phyloP scores from a whole-genome alignment of 2,329 filamentous ascomycete genomes.

The Penicillium hordei region DNA sequence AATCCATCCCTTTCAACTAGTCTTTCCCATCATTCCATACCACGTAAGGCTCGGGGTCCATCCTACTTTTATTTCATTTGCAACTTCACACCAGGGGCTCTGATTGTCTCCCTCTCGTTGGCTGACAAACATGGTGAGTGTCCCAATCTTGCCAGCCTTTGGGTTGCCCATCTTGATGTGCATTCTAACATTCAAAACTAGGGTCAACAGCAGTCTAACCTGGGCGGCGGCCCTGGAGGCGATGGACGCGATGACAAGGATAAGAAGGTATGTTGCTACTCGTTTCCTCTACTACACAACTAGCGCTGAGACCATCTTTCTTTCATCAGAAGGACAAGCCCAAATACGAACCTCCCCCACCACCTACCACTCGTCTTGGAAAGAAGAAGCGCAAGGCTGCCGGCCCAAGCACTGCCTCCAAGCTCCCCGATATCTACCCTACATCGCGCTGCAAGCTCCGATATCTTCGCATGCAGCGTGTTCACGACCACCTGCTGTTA shows the following conservation, averaged over 20 bases:
- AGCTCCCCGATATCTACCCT: slow-evolving; percentile 90
- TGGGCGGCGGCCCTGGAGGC: slow-evolving; percentile 69
- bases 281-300: not conserved
- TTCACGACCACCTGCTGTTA: slow-evolving; percentile 93
- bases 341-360: slow-evolving; percentile 98
- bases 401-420: slow-evolving; percentile 89
- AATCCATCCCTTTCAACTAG: slow-evolving; percentile 15
- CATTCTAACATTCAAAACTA: slow-evolving; percentile 31
- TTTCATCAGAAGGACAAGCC: slow-evolving; percentile 89
- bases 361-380: slow-evolving; percentile 93
- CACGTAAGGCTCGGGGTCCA: not conserved
- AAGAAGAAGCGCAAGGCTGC: slow-evolving; percentile 98
- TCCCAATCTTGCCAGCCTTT: slow-evolving; percentile 12
- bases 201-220: slow-evolving; percentile 70
- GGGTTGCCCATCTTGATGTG: slow-evolving; percentile 4
- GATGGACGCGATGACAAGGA: slow-evolving; percentile 84
- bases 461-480: slow-evolving; percentile 95
- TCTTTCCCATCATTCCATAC: slow-evolving; percentile 8
- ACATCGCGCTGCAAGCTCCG: slow-evolving; percentile 97
- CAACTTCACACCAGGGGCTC: slow-evolving; percentile 1
- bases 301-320: slow-evolving; percentile 18
- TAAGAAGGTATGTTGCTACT: slow-evolving; percentile 69
- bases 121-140: slow-evolving; percentile 39
- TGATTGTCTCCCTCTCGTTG: slow-evolving; percentile 21
- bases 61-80: not conserved